Evolutionary conservation across 306 rosid species (phyloP), one percentile per base, ranked within the genome.

Genomic region (Sicyos baderoa): DNA sequence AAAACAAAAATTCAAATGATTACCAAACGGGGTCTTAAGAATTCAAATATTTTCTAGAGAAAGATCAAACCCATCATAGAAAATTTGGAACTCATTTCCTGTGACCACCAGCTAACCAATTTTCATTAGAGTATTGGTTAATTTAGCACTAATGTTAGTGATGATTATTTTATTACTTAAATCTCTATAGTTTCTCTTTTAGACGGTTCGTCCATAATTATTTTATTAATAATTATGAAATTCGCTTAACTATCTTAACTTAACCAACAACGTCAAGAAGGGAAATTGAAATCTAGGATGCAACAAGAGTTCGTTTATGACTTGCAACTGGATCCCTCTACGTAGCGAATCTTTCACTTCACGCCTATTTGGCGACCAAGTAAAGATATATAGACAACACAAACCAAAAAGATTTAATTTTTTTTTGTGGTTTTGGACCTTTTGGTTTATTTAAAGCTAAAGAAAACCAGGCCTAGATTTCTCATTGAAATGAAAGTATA

Each of bases 301-400:
- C 54, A 65, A 65, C 53, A 44, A 54, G 37, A 65, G 54, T 45
- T 65, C 37, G 54, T 45, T 65, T 45, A 44, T 21, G 32, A 65
- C 54, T 44, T 42, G 7, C 53, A 21, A 65, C 70, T 40, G 44
- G 51, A 16, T 12, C 4, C 29, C 51, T 11, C 32, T 45, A 21
- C 37, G 14, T 63, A 65, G 70, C 70, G 53, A 65, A 65, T 65
- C 70, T 65, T 65, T 17, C 52, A 65, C 70, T 65, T 21, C 70
- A 65, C 70, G 54, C 54, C 54, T 45, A 45, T 44, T 42, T 65
- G 37, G 70, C 70, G 70, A 44, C 70, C 70, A 65, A 65, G 70
- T 65, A 11, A 65, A 65, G 70, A 44, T 21, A 44, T 21, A 65
- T 2, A 13, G 53, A 14, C 25, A 21, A 65, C 40, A 63, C 32